Evolutionary conservation across 2,329 filamentous ascomycete species (phyloP), one percentile per base, ranked within the genome.

Genomic region (Graphilbum sp.): DNA sequence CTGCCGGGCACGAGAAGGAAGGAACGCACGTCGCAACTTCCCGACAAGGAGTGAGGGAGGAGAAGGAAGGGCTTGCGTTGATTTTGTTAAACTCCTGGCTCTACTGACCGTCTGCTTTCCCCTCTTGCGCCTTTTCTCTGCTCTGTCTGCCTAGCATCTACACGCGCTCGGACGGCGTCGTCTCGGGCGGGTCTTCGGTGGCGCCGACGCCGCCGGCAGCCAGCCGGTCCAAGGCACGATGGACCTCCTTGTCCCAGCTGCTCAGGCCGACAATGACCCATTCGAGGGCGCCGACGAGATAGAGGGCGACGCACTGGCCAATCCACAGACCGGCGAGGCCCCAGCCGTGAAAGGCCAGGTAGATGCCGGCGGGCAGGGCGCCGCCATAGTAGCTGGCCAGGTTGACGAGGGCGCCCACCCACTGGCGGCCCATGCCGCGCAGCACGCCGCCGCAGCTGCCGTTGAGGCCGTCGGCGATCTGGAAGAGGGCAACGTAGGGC

Each of bases 391-490:
- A 93, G 52, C 79, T 84, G 16, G 87, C 56, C 15, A 87, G 63
- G 53, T 93, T 93, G 38, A 92, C 83, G 2, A 75, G 60, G 2
- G 84, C 85, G 13, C 86, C 86, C 36, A 92, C 69, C 64, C 87
- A 85, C 55, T 93, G 85, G 39, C 81, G 63, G 3, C 85, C 86
- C 82, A 88, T 90, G 0, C 85, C 86, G 45, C 85, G 61, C 13
- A 93, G 59, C 17, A 75, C 74, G 2, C 86, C 85, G 1, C 86
- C 85, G 51, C 85, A 93, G 42, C 75, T 81, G 1, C 85, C 84
- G 49, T 90, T 90, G 25, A 93, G 59, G 0, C 85, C 86, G 52
- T 93, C 85, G 0, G 85, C 84, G 42, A 93, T 87, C 60, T 93
- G 85, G 57, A 93, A 93, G 3, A 93, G 62, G 1, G 85, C 86